Base-by-base conservation (phyloP, 2,329 filamentous ascomycete genomes). In the Davidsoniella eucalypti region DNA sequence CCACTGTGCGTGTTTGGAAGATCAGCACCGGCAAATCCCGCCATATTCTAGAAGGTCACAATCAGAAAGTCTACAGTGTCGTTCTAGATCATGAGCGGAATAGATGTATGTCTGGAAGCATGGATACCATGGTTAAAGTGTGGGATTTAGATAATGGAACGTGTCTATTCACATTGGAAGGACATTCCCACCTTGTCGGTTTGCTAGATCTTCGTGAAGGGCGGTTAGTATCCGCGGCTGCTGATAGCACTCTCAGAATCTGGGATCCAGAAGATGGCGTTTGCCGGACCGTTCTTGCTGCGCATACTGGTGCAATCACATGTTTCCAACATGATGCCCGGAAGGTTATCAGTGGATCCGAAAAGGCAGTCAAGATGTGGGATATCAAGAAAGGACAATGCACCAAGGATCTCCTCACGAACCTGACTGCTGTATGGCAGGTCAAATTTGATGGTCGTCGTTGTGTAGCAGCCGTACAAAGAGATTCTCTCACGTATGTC, bases 311-410 rank as follows among this genome's bases (percentile, higher is more conserved):
- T 36, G 92, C 92, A 18, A 98, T 98, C 56, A 98, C 92, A 4
- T 98, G 92, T 64, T 98, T 98, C 65, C 92, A 98, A 65, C 92
- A 98, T 58, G 92, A 98, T 61, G 87, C 83, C 0, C 84, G 88
- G 57, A 98, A 98, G 62, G 88, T 98, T 33, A 94, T 98, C 52
- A 94, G 86, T 39, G 92, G 92, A 50, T 94, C 87, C 53, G 92
- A 98, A 63, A 81, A 90, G 59, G 95, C 87, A 3, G 71, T 98
- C 56, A 98, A 98, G 70, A 93, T 98, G 86, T 98, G 92, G 92
- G 87, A 98, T 60, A 84, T 95, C 46, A 78, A 80, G 59, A 94
- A 82, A 1, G 92, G 92, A 45, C 84, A 95, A 59, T 95, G 87
- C 62, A 80, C 94, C 48, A 84, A 90, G 57, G 90, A 98, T 64